Percentiles rank a stretch among this genome's conserved stretches.
These are phyloP conservation scores for Dovyalis caffra DNA, from an alignment of 345 rosid genomes.

Conservation along the genomic window DNA sequence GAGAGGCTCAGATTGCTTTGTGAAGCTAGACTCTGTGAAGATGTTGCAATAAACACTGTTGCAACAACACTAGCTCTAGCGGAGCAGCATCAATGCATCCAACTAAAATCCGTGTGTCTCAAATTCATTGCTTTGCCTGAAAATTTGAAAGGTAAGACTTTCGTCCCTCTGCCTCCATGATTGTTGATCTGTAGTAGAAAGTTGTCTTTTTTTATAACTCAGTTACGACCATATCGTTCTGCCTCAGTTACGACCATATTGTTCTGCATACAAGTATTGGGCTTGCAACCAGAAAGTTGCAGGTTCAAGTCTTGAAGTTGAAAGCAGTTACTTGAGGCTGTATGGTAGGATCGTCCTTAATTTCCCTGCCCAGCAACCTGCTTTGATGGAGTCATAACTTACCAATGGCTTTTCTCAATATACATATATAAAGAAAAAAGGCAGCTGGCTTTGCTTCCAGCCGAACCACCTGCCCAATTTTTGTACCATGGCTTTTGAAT, in stretches of 20 bases:
- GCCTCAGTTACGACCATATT: not conserved
- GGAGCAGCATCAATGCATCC: constrained; percentile 37
- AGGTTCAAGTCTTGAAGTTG: not conserved
- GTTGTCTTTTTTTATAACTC: not conserved
- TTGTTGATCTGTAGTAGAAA: not conserved
- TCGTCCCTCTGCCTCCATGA: not conserved
- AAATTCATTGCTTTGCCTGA: constrained; percentile 35
- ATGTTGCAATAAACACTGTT: constrained; percentile 29
- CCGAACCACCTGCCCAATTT: not conserved
- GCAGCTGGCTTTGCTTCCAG: not conserved
- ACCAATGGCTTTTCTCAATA: not conserved
- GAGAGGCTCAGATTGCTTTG: constrained; percentile 36
- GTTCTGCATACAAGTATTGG: not conserved
- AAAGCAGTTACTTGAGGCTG: not conserved
- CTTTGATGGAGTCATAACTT: not conserved
- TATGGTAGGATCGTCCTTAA: not conserved
- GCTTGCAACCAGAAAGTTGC: not conserved
- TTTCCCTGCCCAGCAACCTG: not conserved
- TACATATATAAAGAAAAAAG: not conserved
- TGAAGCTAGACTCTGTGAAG: constrained; percentile 32
- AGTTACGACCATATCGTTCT: not conserved
- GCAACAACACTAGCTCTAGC: constrained; percentile 40
- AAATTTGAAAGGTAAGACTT: constrained; percentile 27
- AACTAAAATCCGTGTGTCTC: constrained; percentile 32
- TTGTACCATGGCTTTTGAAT: not conserved